Base-by-base conservation (phyloP, 805 yeast genomes). In the Ogataea thermomethanolica region DNA sequence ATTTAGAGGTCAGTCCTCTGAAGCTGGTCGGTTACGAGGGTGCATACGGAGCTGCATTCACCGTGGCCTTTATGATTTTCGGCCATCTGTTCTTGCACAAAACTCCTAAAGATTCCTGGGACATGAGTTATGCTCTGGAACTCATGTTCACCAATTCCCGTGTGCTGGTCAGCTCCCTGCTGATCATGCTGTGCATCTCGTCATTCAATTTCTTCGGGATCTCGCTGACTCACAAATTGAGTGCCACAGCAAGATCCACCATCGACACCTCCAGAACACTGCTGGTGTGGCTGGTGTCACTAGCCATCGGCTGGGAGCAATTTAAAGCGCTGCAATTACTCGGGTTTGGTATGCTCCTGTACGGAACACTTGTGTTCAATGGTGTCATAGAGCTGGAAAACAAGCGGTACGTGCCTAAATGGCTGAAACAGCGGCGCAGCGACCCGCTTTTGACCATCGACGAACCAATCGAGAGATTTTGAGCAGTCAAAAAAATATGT, bases 231-330 rank as follows among this genome's bases (percentile, higher is more conserved):
- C 70, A 74, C 35, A 62, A 64, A 33, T 56, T 84, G 34, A 79
- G 84, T 37, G 93, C 95, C 25, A 84, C 95, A 1, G 72, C 90
- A 2, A 69, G 93, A 54, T 79, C 88, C 15, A 85, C 93, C 2
- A 74, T 85, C 36, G 95, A 85, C 54, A 80, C 89, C 0, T 80
- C 84, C 44, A 70, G 95, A 48, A 84, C 93, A 0, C 61, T 84
- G 17, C 61, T 82, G 21, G 90, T 85, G 12, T 85, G 95, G 95
- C 27, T 80, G 1, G 73, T 82, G 7, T 85, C 93, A 0, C 64
- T 85, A 36, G 37, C 61, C 15, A 53, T 84, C 47, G 93, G 91
- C 3, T 85, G 93, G 95, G 93, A 85, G 59, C 52, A 68, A 1
- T 85, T 84, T 62, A 69, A 69, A 14, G 51, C 64, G n/a, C 59